These are phyloP conservation scores for Coniferiporia weirii DNA, from an alignment of 1,284 basidiomycete species.

Conservation along the genomic window DNA sequence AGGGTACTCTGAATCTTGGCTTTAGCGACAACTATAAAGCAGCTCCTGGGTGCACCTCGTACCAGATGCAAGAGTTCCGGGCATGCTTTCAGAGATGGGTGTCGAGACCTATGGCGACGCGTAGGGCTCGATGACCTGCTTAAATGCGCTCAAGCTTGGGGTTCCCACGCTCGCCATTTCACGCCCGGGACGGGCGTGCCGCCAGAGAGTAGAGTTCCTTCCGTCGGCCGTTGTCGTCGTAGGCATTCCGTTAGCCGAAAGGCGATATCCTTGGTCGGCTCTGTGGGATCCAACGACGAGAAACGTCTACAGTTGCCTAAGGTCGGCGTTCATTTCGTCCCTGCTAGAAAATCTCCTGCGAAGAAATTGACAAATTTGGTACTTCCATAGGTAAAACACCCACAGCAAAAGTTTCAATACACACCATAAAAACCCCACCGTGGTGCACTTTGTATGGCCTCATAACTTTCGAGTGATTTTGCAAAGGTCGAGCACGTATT, in stretches of 20 bases:
- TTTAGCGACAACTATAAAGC: not conserved
- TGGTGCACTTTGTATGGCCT: too few species aligned
- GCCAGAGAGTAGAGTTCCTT: not conserved
- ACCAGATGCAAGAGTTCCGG: conserved; percentile 18
- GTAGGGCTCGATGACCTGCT: not conserved
- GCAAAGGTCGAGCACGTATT: too few species aligned
- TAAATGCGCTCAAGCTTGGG: not conserved
- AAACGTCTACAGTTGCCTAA: not conserved
- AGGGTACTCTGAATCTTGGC: conserved; percentile 60
- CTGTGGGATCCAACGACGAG: too few species aligned
- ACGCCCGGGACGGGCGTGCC: not conserved
- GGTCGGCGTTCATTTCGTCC: not conserved
- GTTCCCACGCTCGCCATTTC: not conserved
- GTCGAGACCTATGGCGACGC: not conserved
- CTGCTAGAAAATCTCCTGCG: not conserved
- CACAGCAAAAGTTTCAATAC: too few species aligned
- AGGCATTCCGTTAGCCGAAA: too few species aligned
- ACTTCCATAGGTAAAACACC: not conserved
- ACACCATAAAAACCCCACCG: too few species aligned
- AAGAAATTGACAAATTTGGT: not conserved
- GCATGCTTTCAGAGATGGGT: conserved; percentile 7
- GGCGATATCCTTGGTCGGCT: too few species aligned
- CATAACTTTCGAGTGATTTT: too few species aligned
- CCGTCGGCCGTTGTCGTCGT: not conserved
- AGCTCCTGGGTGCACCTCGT: not conserved